phyloP scores from a whole-genome alignment of 2,329 filamentous ascomycete species.

The Aspergillus novoparasiticus region DNA sequence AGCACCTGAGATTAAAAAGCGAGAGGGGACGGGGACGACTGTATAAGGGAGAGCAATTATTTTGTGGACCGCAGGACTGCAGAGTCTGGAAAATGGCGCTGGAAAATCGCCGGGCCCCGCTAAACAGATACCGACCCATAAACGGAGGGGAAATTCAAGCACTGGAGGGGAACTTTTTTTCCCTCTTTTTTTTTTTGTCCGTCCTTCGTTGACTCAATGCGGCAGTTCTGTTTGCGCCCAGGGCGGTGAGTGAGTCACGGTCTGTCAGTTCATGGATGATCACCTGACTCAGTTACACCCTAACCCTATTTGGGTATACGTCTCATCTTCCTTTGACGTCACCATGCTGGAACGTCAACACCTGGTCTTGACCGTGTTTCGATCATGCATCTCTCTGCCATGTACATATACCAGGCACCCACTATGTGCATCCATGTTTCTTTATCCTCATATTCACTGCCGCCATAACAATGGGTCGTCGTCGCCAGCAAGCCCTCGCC shows the following conservation, averaged over 20 bases:
- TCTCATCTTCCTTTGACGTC: slow-evolving; percentile 19
- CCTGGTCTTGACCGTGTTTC: not conserved
- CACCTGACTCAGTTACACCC: slow-evolving; percentile 20
- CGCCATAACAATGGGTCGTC: slow-evolving; percentile 23
- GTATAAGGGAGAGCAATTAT: slow-evolving; percentile 23
- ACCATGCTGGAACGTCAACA: slow-evolving; percentile 4
- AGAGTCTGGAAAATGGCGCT: slow-evolving; percentile 29
- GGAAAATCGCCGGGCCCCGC: slow-evolving; percentile 43
- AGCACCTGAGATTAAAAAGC: slow-evolving; percentile 12
- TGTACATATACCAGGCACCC: not conserved
- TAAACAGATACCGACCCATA: slow-evolving; percentile 44
- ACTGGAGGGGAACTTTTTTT: slow-evolving; percentile 28
- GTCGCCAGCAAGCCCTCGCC: slow-evolving; percentile 28
- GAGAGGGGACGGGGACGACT: slow-evolving; percentile 11
- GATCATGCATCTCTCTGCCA: not conserved
- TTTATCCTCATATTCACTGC: not conserved
- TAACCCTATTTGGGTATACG: slow-evolving; percentile 14
- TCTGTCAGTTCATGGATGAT: not conserved
- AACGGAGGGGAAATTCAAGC: slow-evolving; percentile 25
- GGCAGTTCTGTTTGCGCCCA: slow-evolving; percentile 22
- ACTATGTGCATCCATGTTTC: not conserved
- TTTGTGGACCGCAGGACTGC: slow-evolving; percentile 19
- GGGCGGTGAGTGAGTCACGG: slow-evolving; percentile 33
- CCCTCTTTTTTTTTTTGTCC: slow-evolving; percentile 26
- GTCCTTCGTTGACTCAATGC: slow-evolving; percentile 30